Evolutionary conservation across 1,284 basidiomycete species (phyloP).

Genomic region (Ceratobasidium sp.): DNA sequence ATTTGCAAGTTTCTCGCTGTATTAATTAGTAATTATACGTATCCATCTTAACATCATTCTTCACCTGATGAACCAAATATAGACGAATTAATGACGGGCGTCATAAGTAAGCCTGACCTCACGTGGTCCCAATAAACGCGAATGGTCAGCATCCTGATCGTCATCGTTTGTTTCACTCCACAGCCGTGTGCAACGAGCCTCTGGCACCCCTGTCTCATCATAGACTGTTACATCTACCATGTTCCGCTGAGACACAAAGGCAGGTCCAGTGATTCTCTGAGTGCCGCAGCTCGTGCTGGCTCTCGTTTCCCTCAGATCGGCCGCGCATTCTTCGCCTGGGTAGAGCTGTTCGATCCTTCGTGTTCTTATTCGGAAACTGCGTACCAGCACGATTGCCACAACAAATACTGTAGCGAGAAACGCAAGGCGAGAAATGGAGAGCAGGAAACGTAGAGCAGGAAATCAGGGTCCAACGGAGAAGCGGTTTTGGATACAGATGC

Average conservation of each 20-base stretch:
- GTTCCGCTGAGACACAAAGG: slow-evolving; percentile 64
- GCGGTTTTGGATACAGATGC: slow-evolving; percentile 44
- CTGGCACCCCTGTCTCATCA: slow-evolving; percentile 65
- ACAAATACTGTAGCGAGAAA: too few species aligned
- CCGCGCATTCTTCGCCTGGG: slow-evolving; percentile 24
- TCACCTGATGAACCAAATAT: slow-evolving; percentile 54
- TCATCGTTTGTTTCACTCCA: too few species aligned
- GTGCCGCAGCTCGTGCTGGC: slow-evolving; percentile 65
- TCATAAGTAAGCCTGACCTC: too few species aligned
- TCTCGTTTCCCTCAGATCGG: slow-evolving; percentile 63
- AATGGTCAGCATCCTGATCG: too few species aligned
- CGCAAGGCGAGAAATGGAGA: too few species aligned
- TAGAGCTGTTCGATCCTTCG: slow-evolving; percentile 10
- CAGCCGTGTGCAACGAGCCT: slow-evolving; percentile 58
- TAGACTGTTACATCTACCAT: slow-evolving; percentile 87
- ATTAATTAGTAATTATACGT: background rate
- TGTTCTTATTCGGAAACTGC: slow-evolving; percentile 39
- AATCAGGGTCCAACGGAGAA: too few species aligned
- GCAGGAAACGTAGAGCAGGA: background rate
- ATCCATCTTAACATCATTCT: slow-evolving; percentile 84
- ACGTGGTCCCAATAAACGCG: too few species aligned
- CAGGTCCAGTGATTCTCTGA: slow-evolving; percentile 60
- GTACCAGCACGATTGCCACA: slow-evolving; percentile 76
- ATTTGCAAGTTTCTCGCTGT: too few species aligned
- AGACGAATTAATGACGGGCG: background rate